These are phyloP conservation scores for Quercus berberidifolia DNA, from an alignment of 306 rosid species.

Conservation along the genomic window DNA sequence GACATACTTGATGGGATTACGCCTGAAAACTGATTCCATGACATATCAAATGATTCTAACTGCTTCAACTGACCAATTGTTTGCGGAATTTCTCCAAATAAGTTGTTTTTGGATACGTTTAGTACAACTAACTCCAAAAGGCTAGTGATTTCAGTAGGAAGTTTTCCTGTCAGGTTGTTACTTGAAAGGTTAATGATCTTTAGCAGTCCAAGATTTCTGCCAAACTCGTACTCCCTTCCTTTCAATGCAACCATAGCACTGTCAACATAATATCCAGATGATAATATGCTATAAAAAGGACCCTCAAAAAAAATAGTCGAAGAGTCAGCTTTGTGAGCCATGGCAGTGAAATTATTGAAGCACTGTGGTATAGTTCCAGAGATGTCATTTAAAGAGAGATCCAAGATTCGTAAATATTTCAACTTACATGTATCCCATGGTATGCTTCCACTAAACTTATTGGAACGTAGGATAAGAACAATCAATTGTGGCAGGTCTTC, in stretches of 20 bases:
- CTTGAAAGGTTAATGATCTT: neutral
- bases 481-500: neutral
- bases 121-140: too few relatives aligned
- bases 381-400: slow-evolving; percentile 8
- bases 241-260: neutral
- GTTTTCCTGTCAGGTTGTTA: neutral
- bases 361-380: neutral
- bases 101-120: too few relatives aligned
- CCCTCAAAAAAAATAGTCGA: too few relatives aligned
- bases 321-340: neutral
- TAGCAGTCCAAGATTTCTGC: neutral
- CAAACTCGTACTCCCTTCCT: neutral
- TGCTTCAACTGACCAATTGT: neutral
- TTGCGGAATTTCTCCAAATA: neutral
- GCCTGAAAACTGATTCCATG: neutral
- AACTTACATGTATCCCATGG: slow-evolving; percentile 13
- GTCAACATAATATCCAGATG: neutral
- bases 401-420: neutral
- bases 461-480: slow-evolving; percentile 14
- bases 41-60: neutral
- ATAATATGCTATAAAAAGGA: too few relatives aligned
- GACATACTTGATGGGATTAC: neutral
- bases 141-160: too few relatives aligned
- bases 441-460: slow-evolving; percentile 10
- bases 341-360: slow-evolving; percentile 2